Base-by-base conservation (phyloP, 176 grass and related monocot genomes). In the Paspalum vaginatum region DNA sequence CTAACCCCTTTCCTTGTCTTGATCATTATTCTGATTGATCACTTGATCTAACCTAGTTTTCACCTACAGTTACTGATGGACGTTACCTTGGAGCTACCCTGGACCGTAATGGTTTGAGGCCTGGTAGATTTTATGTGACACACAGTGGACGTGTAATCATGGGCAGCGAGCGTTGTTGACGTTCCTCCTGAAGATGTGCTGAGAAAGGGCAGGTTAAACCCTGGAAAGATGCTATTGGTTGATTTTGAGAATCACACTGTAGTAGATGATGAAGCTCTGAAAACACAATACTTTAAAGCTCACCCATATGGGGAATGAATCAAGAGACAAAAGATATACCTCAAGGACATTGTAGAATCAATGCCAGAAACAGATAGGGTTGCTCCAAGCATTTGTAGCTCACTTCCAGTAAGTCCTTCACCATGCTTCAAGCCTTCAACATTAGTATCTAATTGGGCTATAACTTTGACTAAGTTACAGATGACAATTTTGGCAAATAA, bases 151-250 rank as follows among this genome's bases (percentile, higher is more conserved):
- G 96, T 54, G 96, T 99, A 63, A 91, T 99, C 48, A 99, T 99
- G 96, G 96, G 86, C 42, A 99, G 96, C 73, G 96, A 99, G 96
- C 69, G 93, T 99, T 56, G 93, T 99, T 9, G 90, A 99, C 85
- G 82, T 99, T 89, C 85, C 92, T 80, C 72, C 96, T 11, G 76
- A 86, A 82, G 93, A 99, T 76, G 93, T 99, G 51, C 74, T 81
- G 53, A 93, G 89, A 79, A 99, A 99, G 82, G 96, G 96, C 67
- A 90, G 96, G 48, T 79, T 99, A 17, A 95, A 99, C 77, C 96
- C 96, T 79, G 96, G 96, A 73, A 99, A 95, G 96, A 99, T 99
- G 96, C 72, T 99, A 43, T 79, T 99, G 41, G 96, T 99, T 58
- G 96, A 99, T 83, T 99, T 99, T 43, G 92, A 99, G 72, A 99